Conservation (phyloP, 163 green algal genomes). For the Picocystis sp. region DNA sequence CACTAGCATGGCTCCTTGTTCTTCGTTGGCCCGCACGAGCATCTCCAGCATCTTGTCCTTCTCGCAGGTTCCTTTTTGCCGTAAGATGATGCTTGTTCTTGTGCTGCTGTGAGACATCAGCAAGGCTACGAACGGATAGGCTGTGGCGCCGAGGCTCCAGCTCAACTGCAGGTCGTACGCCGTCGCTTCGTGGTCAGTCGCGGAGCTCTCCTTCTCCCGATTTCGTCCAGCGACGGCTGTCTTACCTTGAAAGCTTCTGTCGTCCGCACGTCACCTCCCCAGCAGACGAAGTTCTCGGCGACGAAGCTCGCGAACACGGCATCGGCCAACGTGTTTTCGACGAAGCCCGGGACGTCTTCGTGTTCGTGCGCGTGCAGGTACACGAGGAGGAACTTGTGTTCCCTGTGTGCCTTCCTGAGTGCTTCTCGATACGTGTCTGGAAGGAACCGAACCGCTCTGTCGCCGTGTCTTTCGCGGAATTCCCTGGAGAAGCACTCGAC, state of each 20-base stretch:
- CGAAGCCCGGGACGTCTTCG: slow-evolving; percentile 50
- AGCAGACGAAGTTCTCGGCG: slow-evolving; percentile 40
- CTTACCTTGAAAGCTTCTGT: slow-evolving; percentile 35
- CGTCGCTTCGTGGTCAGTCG: too few species aligned
- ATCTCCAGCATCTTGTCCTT: slow-evolving; percentile 17
- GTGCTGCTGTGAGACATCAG: slow-evolving; percentile 31
- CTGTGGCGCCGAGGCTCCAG: slow-evolving; percentile 25
- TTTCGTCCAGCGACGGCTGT: too few species aligned
- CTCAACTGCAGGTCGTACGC: slow-evolving; percentile 10
- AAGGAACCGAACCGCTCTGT: too few species aligned
- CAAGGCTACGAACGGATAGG: slow-evolving; percentile 50
- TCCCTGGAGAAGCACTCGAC: too few species aligned
- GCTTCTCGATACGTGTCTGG: slow-evolving; percentile 22
- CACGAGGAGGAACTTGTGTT: slow-evolving; percentile 64
- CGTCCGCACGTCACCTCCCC: slow-evolving; percentile 45
- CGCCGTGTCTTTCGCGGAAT: too few species aligned
- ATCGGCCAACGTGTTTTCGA: slow-evolving; percentile 35
- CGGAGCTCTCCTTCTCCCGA: too few species aligned
- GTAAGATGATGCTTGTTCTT: slow-evolving; percentile 5
- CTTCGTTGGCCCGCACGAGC: slow-evolving; percentile 25
- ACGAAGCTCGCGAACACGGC: slow-evolving; percentile 38
- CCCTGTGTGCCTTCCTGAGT: slow-evolving; percentile 25
- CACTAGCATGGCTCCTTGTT: slow-evolving; percentile 32
- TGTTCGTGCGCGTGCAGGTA: slow-evolving; percentile 64
- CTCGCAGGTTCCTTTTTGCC: slow-evolving; percentile 1